Evolutionary conservation across 352 stramenopile genomes (phyloP).

Genomic region (Globisporangium recalcitrans): DNA sequence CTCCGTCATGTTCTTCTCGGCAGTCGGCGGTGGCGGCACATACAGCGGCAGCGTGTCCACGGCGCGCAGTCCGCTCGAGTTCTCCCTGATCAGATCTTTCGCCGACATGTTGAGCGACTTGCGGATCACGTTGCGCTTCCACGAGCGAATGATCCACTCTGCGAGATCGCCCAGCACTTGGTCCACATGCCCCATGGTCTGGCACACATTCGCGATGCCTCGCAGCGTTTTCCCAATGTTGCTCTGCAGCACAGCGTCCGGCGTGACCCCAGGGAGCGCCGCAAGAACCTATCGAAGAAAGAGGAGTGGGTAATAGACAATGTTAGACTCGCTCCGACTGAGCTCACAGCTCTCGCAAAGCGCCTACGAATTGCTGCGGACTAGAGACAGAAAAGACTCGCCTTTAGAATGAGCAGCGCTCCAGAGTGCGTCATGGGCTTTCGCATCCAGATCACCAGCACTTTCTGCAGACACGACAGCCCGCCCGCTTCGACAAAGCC

Average conservation of each 20-base stretch:
- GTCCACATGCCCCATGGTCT: constrained; percentile 34
- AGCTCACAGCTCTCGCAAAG: too few relatives aligned
- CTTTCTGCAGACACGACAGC: constrained; percentile 40
- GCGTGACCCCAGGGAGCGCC: constrained; percentile 48
- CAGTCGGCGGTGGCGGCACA: constrained; percentile 18
- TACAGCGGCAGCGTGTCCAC: constrained; percentile 28
- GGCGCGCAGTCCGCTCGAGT: constrained; percentile 34
- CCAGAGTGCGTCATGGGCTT: constrained; percentile 36
- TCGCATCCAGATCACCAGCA: constrained; percentile 50
- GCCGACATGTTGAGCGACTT: constrained; percentile 33
- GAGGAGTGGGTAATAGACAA: too few relatives aligned
- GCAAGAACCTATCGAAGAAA: too few relatives aligned
- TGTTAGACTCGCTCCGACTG: too few relatives aligned
- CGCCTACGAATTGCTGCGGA: too few relatives aligned
- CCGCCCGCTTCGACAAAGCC: constrained; percentile 61
- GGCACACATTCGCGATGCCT: constrained; percentile 36
- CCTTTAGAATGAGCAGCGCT: constrained; percentile 40
- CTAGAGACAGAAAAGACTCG: too few relatives aligned
- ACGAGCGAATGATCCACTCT: constrained; percentile 56
- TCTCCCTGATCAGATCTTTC: constrained; percentile 36
- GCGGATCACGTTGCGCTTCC: constrained; percentile 42
- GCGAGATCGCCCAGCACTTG: constrained; percentile 44
- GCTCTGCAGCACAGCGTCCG: constrained; percentile 41
- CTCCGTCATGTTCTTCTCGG: constrained; percentile 16
- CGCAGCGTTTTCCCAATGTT: constrained; percentile 54